A percentile compares a stretch with the other conserved stretches of the same genome.
Evolutionary conservation across 2,329 filamentous ascomycete species (phyloP).

Genomic region (Cadophora luteo-olivacea): DNA sequence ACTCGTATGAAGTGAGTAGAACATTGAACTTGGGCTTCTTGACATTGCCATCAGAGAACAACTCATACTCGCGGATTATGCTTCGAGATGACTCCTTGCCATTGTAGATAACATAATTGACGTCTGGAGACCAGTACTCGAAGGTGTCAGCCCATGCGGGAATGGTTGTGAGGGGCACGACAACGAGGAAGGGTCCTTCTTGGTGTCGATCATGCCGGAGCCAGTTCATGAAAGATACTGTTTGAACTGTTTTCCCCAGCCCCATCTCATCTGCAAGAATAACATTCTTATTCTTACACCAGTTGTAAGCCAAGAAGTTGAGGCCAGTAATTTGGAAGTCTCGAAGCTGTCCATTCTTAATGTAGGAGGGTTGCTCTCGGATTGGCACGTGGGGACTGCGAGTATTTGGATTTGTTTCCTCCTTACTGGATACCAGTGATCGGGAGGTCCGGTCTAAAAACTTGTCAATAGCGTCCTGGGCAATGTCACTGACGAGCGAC

Average conservation of each 20-base stretch:
- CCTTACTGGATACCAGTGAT: slow-evolving; percentile 79
- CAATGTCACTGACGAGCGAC: slow-evolving; percentile 75
- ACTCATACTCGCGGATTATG: slow-evolving; percentile 89
- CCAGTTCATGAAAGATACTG: slow-evolving; percentile 97
- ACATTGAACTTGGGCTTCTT: slow-evolving; percentile 96
- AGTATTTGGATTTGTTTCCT: slow-evolving; percentile 77
- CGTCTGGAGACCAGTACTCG: slow-evolving; percentile 91
- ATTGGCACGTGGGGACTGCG: slow-evolving; percentile 73
- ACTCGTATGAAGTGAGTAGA: slow-evolving; percentile 97
- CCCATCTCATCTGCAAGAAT: slow-evolving; percentile 99
- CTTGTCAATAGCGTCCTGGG: slow-evolving; percentile 89
- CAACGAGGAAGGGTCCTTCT: slow-evolving; percentile 93
- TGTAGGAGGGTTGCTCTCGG: slow-evolving; percentile 85
- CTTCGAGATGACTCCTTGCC: slow-evolving; percentile 85
- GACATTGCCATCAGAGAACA: slow-evolving; percentile 84
- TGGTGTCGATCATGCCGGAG: slow-evolving; percentile 87
- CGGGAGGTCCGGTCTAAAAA: slow-evolving; percentile 85
- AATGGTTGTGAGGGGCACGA: slow-evolving; percentile 97
- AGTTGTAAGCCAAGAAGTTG: slow-evolving; percentile 96
- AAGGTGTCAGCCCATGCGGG: slow-evolving; percentile 99
- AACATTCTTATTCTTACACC: slow-evolving; percentile 92
- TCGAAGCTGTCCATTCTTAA: slow-evolving; percentile 83
- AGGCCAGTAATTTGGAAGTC: slow-evolving; percentile 93
- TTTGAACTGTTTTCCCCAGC: slow-evolving; percentile 96
- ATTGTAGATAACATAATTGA: slow-evolving; percentile 97